Evolutionary conservation across 2,329 filamentous ascomycete species (phyloP).

Genomic region (Colletotrichum eremochloae): DNA sequence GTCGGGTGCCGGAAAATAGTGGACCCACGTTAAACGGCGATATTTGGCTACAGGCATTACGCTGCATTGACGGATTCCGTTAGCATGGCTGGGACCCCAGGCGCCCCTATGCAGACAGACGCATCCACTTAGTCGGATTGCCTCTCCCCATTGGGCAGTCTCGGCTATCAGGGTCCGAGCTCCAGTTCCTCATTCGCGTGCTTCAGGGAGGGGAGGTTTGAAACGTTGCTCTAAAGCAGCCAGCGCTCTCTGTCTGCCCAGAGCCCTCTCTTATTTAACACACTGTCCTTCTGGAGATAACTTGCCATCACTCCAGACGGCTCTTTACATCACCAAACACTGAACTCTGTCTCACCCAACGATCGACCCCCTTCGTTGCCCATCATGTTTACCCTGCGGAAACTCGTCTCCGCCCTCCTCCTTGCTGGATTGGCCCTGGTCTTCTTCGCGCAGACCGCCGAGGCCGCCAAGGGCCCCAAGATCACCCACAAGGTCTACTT

Average conservation of each 20-base stretch:
- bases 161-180: slow-evolving; percentile 39
- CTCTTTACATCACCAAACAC: slow-evolving; percentile 17
- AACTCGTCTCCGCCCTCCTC: slow-evolving; percentile 79
- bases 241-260: background rate
- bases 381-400: slow-evolving; percentile 82
- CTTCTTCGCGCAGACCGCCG: slow-evolving; percentile 80
- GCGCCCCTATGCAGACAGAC: slow-evolving; percentile 2
- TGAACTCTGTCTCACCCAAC: slow-evolving; percentile 18
- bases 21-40: slow-evolving; percentile 10
- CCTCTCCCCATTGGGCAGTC: slow-evolving; percentile 36
- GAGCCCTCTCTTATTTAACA: slow-evolving; percentile 12
- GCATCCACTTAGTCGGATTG: slow-evolving; percentile 28
- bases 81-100: background rate
- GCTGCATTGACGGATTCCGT: slow-evolving; percentile 28
- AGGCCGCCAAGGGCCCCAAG: slow-evolving; percentile 88
- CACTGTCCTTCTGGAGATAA: slow-evolving; percentile 22
- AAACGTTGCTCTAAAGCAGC: slow-evolving; percentile 37
- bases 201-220: slow-evolving; percentile 40
- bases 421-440: slow-evolving; percentile 81
- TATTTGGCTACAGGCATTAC: background rate
- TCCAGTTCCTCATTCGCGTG: slow-evolving; percentile 39
- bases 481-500: slow-evolving; percentile 97
- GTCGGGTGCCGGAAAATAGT: slow-evolving; percentile 39
- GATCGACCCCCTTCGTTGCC: slow-evolving; percentile 33
- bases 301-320: slow-evolving; percentile 22